Evolutionary conservation across 306 rosid genomes (phyloP).

Genomic region (Vigna hirtella): DNA sequence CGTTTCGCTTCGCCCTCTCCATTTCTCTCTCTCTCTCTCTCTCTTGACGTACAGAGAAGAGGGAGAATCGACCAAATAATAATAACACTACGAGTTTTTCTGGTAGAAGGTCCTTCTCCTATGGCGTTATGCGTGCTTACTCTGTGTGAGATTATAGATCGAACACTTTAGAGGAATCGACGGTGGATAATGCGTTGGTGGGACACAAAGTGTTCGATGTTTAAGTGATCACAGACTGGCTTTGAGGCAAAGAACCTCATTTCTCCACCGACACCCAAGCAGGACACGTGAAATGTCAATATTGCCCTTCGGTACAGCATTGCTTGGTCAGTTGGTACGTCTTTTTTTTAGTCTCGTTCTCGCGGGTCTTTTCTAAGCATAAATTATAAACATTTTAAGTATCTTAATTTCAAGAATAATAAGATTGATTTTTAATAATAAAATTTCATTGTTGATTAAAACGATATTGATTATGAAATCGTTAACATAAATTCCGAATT

Average conservation of each 20-base stretch:
- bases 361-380: no score
- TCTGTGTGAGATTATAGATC: constrained; percentile 34
- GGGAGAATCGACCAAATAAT: neutral
- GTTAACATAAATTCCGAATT: no score
- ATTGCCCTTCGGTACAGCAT: neutral
- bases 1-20: constrained; percentile 17
- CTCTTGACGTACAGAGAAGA: neutral
- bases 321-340: constrained; percentile 9
- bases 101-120: constrained; percentile 44
- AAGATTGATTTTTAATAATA: no score
- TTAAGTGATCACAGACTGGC: constrained; percentile 58
- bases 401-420: no score
- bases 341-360: neutral
- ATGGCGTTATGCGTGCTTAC: neutral
- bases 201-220: constrained; percentile 31
- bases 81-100: neutral
- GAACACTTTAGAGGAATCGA: constrained; percentile 21
- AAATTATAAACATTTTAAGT: no score
- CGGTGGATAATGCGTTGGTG: neutral
- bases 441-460: no score
- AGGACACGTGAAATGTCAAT: neutral
- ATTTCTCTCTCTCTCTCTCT: constrained; percentile 18
- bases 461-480: no score
- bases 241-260: constrained; percentile 43
- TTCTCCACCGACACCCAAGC: constrained; percentile 52